phyloP scores from a whole-genome alignment of 306 rosid genomes.

The Gillenia trifoliata region DNA sequence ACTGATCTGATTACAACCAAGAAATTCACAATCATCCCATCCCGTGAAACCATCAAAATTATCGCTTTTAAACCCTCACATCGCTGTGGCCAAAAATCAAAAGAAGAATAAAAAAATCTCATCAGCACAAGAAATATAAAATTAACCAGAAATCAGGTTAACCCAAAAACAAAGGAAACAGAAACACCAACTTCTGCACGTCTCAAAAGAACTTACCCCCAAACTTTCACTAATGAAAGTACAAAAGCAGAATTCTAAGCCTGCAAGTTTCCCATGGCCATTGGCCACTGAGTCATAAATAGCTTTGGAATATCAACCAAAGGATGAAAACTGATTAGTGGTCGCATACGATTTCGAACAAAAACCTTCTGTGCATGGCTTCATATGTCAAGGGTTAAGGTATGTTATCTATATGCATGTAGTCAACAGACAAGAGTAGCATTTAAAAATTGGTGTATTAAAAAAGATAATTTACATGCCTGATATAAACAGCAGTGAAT shows the following conservation, averaged over 20 bases:
- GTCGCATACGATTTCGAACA: background rate
- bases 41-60: background rate
- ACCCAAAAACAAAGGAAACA: background rate
- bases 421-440: background rate
- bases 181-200: background rate
- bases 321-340: background rate
- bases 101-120: background rate
- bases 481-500: background rate
- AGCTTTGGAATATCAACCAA: background rate
- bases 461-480: background rate
- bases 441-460: background rate
- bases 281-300: background rate
- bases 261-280: background rate
- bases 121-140: background rate
- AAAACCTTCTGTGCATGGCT: background rate
- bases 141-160: background rate
- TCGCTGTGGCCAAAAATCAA: background rate
- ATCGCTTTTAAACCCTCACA: background rate
- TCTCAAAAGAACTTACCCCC: background rate
- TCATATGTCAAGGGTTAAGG: background rate
- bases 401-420: background rate
- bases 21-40: background rate
- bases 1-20: background rate
- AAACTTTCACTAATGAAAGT: background rate
- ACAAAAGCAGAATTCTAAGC: background rate